Evolutionary conservation across 805 yeast genomes (phyloP).

Genomic region (Yarrowia hollandica): DNA sequence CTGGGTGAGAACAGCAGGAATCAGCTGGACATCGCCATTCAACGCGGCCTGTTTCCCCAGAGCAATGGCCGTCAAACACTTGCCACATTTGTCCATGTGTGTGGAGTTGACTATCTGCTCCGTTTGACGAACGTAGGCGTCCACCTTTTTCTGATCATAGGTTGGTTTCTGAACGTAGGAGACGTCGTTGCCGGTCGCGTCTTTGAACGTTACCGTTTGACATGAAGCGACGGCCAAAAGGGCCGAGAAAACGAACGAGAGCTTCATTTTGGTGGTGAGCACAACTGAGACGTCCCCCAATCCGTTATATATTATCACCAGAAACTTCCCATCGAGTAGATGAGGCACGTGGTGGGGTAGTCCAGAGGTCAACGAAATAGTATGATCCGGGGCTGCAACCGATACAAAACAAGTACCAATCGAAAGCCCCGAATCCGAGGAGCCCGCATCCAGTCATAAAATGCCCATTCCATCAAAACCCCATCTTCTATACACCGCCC

Average conservation of each 20-base stretch:
- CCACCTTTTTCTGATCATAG: constrained; percentile 6
- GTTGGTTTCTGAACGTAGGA: constrained; percentile 1
- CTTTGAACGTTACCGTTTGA: constrained; percentile 4
- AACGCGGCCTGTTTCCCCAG: constrained; percentile 8
- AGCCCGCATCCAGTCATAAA: neutral
- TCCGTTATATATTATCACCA: no score
- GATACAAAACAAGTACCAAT: no score
- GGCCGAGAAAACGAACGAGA: neutral
- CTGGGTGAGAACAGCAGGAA: neutral
- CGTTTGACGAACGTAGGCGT: constrained; percentile 6
- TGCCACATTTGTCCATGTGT: constrained; percentile 7
- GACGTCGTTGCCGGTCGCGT: constrained; percentile 8
- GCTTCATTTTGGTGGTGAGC: neutral
- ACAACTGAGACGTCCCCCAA: no score
- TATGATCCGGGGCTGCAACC: no score
- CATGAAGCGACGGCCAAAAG: neutral
- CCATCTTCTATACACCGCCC: no score
- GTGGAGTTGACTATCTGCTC: constrained; percentile 23
- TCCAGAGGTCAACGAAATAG: no score
- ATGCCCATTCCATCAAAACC: neutral
- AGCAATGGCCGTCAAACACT: constrained; percentile 14
- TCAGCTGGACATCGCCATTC: neutral
- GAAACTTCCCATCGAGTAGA: constrained; percentile 1
- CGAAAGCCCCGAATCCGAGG: neutral
- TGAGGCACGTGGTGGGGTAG: neutral